phyloP scores from a whole-genome alignment of 2,329 filamentous ascomycete genomes.

The Cercospora nicotianae region DNA sequence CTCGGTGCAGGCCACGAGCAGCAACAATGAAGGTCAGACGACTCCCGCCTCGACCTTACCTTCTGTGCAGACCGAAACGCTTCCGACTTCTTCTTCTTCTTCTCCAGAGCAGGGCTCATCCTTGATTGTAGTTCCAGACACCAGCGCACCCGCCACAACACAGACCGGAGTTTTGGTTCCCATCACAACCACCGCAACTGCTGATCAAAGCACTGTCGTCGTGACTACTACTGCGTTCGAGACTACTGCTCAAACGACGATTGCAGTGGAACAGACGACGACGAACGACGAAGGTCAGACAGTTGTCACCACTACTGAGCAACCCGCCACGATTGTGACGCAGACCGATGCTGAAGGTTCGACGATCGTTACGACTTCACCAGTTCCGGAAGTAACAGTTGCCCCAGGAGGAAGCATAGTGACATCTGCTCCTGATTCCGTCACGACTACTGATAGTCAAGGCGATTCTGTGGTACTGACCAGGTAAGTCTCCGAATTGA shows the following conservation, averaged over 20 bases:
- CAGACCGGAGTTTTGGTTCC: constrained; percentile 43
- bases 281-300: constrained; percentile 35
- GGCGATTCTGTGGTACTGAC: constrained; percentile 43
- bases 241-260: constrained; percentile 33
- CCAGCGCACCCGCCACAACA: constrained; percentile 26
- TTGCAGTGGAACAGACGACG: constrained; percentile 35
- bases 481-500: constrained; percentile 7
- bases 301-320: constrained; percentile 41
- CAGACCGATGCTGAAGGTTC: constrained; percentile 44
- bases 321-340: constrained; percentile 42
- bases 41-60: constrained; percentile 12
- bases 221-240: constrained; percentile 44
- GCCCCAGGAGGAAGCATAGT: constrained; percentile 42
- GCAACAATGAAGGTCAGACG: constrained; percentile 23
- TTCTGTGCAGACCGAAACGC: constrained; percentile 12
- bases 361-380: constrained; percentile 41
- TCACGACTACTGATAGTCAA: constrained; percentile 43
- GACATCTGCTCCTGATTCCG: constrained; percentile 36
- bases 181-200: constrained; percentile 42
- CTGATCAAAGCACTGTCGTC: constrained; percentile 40
- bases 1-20: constrained; percentile 22
- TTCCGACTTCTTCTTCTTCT: constrained; percentile 19
- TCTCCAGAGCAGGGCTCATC: constrained; percentile 26
- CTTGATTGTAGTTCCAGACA: constrained; percentile 22
- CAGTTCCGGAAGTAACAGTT: constrained; percentile 40